Conservation (phyloP, 176 grass and related monocot genomes). For the Carex littledalei region DNA sequence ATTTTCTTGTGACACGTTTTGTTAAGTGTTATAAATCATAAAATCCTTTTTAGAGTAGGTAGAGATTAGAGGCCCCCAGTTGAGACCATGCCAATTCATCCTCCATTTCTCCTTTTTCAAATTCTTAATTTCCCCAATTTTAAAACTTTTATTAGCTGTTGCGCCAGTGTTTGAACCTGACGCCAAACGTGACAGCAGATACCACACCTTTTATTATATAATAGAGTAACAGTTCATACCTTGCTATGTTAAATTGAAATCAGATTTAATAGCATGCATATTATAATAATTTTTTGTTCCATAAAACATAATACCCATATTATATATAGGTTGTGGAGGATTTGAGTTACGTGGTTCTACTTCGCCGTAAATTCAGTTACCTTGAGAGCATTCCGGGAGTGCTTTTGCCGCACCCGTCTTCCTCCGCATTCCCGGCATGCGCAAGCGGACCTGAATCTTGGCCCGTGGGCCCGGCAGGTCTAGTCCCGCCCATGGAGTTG, state of each 20-base stretch:
- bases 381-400: slow-evolving; percentile 95
- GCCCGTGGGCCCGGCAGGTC: neutral
- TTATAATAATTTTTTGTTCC: neutral
- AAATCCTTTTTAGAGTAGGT: neutral
- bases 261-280: neutral
- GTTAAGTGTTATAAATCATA: neutral
- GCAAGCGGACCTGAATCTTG: slow-evolving; percentile 17
- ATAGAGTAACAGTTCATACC: neutral
- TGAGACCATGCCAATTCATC: neutral
- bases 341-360: slow-evolving; percentile 72
- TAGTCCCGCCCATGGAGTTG: slow-evolving; percentile 41
- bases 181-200: too few relatives aligned
- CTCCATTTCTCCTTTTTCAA: neutral
- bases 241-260: neutral
- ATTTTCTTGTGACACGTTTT: neutral
- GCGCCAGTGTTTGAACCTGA: neutral
- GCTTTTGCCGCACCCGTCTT: slow-evolving; percentile 90
- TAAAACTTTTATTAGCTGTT: neutral
- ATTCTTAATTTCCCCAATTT: neutral
- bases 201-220: neutral
- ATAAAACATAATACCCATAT: neutral
- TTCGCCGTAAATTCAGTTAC: slow-evolving; percentile 89
- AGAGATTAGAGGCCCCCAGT: neutral
- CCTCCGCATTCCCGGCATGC: slow-evolving; percentile 40
- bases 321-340: slow-evolving; percentile 59